Base-by-base conservation (phyloP, 2,329 filamentous ascomycete genomes). In the Mycosphaerella sp. region DNA sequence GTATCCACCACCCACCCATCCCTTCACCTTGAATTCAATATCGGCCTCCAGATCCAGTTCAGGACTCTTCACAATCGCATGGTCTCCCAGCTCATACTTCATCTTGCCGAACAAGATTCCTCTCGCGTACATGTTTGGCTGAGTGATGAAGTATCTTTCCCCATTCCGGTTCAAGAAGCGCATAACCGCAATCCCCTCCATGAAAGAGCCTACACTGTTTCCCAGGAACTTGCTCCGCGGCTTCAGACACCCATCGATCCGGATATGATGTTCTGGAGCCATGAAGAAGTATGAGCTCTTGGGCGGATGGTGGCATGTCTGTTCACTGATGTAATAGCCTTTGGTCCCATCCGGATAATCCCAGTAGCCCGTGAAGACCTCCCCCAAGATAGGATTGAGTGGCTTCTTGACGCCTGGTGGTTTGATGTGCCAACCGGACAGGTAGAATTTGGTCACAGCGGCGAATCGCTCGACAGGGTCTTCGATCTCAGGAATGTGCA, bases 281-380 rank as follows among this genome's bases (percentile, higher is more conserved):
- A 95, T 90, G 74, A 95, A 98, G 70, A 98, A 98, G 75, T 98
- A 98, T 71, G 89, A 95, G 41, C 91, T 97, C 74, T 98, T 98
- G 25, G 93, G 93, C 28, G 93, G 93, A 66, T 98, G 93, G 69
- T 98, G 93, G 25, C 90, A 97, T 1, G 93, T 98, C 71, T 98
- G 93, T 71, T 98, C 93, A 42, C 91, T 84, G 61, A 98, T 89
- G 73, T 98, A 98, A 74, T 95, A 98, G 56, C 87, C 91, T 60
- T 81, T 83, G 28, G 88, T 95, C 14, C 84, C 77, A 70, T 94
- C 86, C 12, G 85, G 80, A 52, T 70, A 70, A 61, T 96, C 87
- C 93, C 93, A 98, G 70, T 93, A 96, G 70, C 91, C 90, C 46
- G 89, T 91, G 67, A 90, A 97, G 41, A 86, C 86, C 72, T 98